Percentiles rank a stretch among this genome's conserved stretches.
Conservation (phyloP, 371 early-diverging fungal species). For the Mucor mucedo region DNA sequence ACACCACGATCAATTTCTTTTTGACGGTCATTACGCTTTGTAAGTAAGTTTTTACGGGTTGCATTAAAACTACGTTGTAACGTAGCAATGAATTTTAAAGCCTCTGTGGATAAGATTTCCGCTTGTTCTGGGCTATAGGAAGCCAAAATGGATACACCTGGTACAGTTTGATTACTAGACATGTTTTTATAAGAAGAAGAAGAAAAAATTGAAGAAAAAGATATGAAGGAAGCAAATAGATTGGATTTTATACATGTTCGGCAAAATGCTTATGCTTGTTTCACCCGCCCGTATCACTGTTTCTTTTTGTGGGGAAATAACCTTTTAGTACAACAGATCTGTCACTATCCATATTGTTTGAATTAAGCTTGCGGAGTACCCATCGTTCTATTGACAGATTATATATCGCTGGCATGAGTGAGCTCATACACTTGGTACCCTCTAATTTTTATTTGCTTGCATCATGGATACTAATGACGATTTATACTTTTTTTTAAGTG, state of each 20-base stretch:
- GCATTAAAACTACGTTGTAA: conserved; percentile 88
- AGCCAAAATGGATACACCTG: conserved; percentile 37
- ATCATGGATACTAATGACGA: too few relatives aligned
- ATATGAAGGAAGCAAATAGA: too few relatives aligned
- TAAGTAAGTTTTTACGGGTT: conserved; percentile 81
- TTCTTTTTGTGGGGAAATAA: conserved; percentile 4
- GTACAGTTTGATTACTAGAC: conserved; percentile 16
- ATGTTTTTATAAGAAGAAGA: background rate
- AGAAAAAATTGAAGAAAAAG: background rate
- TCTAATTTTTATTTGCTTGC: too few relatives aligned
- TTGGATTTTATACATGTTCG: background rate
- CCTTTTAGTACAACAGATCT: background rate
- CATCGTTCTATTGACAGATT: too few relatives aligned
- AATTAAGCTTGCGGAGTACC: too few relatives aligned
- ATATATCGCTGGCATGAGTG: too few relatives aligned
- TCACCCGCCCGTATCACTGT: background rate
- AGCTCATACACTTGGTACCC: too few relatives aligned
- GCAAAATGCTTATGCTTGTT: conserved; percentile 6
- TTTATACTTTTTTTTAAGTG: too few relatives aligned
- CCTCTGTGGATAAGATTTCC: conserved; percentile 78
- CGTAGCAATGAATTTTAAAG: conserved; percentile 82
- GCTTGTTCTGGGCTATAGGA: conserved; percentile 44
- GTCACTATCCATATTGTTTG: background rate
- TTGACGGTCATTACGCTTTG: conserved; percentile 76
- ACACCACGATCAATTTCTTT: conserved; percentile 78